Evolutionary conservation across 805 yeast species (phyloP).

Genomic region (Candida morakotiae): DNA sequence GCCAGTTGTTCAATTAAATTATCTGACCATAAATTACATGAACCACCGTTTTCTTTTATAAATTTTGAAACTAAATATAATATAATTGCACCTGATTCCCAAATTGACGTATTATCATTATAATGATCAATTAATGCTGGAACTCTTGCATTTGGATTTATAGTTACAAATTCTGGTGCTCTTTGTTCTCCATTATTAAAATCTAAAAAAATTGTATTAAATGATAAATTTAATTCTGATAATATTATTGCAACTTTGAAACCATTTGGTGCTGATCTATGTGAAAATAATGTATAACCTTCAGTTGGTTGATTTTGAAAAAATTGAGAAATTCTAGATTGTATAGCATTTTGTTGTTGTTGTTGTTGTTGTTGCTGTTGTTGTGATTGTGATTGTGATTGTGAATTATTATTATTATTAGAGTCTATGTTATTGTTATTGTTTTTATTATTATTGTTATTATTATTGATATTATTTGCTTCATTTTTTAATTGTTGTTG

Average conservation of each 20-base stretch:
- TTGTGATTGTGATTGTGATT: not conserved
- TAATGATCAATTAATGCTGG: conserved; percentile 92
- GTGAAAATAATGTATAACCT: conserved; percentile 81
- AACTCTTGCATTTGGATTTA: conserved; percentile 93
- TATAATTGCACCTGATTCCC: conserved; percentile 95
- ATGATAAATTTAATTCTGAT: conserved; percentile 75
- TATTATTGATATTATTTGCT: conserved; percentile 1
- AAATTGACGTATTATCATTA: conserved; percentile 71
- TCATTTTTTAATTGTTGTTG: conserved; percentile 45
- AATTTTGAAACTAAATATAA: conserved; percentile 73
- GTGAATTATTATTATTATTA: not conserved
- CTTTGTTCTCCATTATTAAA: conserved; percentile 87
- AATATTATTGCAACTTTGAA: conserved; percentile 87
- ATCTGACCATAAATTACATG: conserved; percentile 76
- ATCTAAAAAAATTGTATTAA: conserved; percentile 79
- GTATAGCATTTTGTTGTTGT: conserved; percentile 26
- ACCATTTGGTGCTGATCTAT: conserved; percentile 78
- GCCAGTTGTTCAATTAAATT: conserved; percentile 77
- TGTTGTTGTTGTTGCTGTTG: conserved; percentile 1
- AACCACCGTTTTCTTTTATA: conserved; percentile 60
- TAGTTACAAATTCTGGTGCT: conserved; percentile 88
- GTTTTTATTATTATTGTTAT: conserved; percentile 37
- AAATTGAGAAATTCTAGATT: conserved; percentile 63
- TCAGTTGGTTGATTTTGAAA: conserved; percentile 72
- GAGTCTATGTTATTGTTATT: conserved; percentile 31